Percentiles rank a stretch among this genome's conserved stretches.
These are phyloP conservation scores for Penicillium freii DNA, from an alignment of 2,329 filamentous ascomycete species.

Conservation along the genomic window DNA sequence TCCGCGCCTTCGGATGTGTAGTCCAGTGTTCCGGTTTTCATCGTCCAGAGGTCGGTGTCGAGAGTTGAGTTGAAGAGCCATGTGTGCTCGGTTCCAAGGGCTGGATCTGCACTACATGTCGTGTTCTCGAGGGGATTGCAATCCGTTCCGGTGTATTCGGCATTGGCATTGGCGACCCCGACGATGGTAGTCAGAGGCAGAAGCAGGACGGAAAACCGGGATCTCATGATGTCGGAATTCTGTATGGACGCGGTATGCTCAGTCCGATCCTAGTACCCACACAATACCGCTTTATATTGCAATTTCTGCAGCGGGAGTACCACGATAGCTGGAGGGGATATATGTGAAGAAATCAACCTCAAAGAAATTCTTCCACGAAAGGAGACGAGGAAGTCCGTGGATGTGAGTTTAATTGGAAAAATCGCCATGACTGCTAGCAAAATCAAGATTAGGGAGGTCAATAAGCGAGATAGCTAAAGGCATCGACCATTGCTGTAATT, in stretches of 20 bases:
- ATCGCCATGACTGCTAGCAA: neutral
- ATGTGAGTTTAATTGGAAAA: neutral
- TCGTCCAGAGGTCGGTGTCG: slow-evolving; percentile 63
- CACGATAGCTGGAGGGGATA: neutral
- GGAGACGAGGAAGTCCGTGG: neutral
- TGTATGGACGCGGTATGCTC: neutral
- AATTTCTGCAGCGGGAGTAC: neutral
- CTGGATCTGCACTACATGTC: slow-evolving; percentile 68
- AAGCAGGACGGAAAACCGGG: neutral
- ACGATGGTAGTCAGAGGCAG: neutral
- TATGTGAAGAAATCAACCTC: neutral
- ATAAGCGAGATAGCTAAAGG: slow-evolving; percentile 5
- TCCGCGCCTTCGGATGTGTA: slow-evolving; percentile 64
- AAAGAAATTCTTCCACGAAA: neutral
- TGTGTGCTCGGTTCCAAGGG: slow-evolving; percentile 60
- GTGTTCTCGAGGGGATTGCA: slow-evolving; percentile 70
- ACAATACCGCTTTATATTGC: neutral
- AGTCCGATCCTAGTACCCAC: neutral
- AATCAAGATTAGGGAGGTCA: slow-evolving; percentile 7
- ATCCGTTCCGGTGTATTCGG: slow-evolving; percentile 46
- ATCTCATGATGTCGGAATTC: neutral
- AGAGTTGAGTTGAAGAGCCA: slow-evolving; percentile 64
- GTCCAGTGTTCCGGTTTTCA: slow-evolving; percentile 62
- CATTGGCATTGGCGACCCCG: neutral
- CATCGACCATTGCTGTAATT: neutral